Evolutionary conservation across 768 basidiomycete genomes (phyloP), one percentile per base, ranked within the genome.

Genomic region (Hericium erinaceus): DNA sequence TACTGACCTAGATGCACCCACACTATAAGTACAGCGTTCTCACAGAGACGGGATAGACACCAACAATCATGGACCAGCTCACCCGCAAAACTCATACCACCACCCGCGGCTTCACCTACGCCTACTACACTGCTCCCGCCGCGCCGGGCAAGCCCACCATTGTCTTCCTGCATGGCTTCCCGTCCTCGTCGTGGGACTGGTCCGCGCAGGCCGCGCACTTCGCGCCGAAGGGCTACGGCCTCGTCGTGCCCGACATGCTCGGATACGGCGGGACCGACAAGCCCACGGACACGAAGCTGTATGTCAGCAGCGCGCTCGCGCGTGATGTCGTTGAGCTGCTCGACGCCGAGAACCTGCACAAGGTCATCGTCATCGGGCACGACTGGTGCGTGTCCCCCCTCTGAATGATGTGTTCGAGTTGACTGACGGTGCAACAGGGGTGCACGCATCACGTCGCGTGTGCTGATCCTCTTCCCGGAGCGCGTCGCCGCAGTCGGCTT

Each of bases 161-260:
- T 12, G 64, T 80, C 24, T 71, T 79, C 48, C 57, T 75, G 16
- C 79, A 80, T 56, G 79, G 78, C n/a, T 79, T 78, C 58, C 77
- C 77, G 2, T 68, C 67, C 44, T 69, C 72, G 13, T 70, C 76
- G 52, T 55, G 50, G 49, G 74, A 73, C 57, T 80, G 79, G 79
- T 67, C 69, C 48, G 61, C 67, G 39, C 73, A 77, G 52, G 69
- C 75, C 55, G 59, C 67, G 51, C 69, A 69, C 65, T 72, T 80
- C 64, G 56, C 66, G 44, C 63, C 66, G 37, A 65, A 65, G 56
- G 79, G 78, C 22, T 78, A 76, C 48, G 74, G 77, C 13, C 28
- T 79, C 15, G 64, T 81, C 52, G 74, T 70, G 15, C 78, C 78
- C 0, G 79, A 80, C 62, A 71, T 78, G 61, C 71, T 80, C 13